Evolutionary conservation across 176 grass and related monocot species (phyloP).

Genomic region (Rhynchospora pubera): DNA sequence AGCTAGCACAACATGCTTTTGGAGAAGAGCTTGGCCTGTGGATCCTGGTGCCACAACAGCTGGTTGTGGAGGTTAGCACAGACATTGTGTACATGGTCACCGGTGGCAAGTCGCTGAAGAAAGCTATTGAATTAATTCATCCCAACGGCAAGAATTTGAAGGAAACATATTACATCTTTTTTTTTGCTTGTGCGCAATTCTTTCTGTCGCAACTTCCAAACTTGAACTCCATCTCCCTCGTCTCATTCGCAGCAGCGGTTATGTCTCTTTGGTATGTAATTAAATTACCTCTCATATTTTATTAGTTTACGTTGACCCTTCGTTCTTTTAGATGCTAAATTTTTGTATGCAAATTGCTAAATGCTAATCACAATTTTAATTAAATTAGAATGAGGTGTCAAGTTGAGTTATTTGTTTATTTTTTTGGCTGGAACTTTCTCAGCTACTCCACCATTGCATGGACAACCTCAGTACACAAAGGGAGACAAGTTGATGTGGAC

Average conservation of each 20-base stretch:
- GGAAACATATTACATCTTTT: constrained; percentile 35
- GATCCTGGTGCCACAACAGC: constrained; percentile 51
- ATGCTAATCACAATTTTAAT: not conserved
- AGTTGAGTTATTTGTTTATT: not conserved
- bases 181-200: constrained; percentile 38
- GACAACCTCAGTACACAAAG: constrained; percentile 7
- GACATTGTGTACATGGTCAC: constrained; percentile 71
- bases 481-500: not conserved
- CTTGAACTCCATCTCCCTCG: constrained; percentile 49
- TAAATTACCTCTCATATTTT: not conserved
- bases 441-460: constrained; percentile 17
- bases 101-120: constrained; percentile 53
- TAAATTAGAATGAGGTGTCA: not conserved
- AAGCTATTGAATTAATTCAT: constrained; percentile 30
- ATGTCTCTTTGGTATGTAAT: constrained; percentile 38
- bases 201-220: constrained; percentile 35
- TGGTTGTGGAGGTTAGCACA: constrained; percentile 36
- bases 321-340: not conserved
- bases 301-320: not conserved
- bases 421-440: not conserved
- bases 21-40: constrained; percentile 30
- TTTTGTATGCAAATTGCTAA: not conserved
- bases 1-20: not conserved
- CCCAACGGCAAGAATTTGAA: not conserved
- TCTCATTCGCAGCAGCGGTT: constrained; percentile 32